These are phyloP conservation scores for Endoconidiophora polonica DNA, from an alignment of 2,329 filamentous ascomycete genomes.

Conservation along the genomic window DNA sequence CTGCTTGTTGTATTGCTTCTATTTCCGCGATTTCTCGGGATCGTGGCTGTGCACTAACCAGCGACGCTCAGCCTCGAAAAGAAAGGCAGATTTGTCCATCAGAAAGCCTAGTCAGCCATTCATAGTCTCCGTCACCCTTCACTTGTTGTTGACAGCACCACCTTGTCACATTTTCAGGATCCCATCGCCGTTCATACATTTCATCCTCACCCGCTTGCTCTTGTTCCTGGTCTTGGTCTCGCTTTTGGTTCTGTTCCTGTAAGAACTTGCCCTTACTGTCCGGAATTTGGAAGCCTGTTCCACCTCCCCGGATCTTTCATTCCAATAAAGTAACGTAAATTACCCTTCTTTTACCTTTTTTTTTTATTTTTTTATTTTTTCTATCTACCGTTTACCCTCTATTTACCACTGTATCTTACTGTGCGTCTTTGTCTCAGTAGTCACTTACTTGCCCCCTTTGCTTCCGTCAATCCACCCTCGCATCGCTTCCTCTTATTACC, in stretches of 20 bases:
- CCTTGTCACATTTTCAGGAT: too few species aligned
- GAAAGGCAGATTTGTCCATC: too few species aligned
- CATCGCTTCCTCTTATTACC: constrained; percentile 8
- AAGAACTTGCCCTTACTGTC: neutral
- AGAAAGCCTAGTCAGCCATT: too few species aligned
- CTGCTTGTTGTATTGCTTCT: too few species aligned
- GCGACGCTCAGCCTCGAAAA: too few species aligned
- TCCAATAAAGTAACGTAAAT: too few species aligned
- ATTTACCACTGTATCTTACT: neutral
- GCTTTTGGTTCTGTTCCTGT: neutral
- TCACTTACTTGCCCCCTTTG: neutral
- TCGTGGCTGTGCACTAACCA: too few species aligned
- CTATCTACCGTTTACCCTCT: neutral
- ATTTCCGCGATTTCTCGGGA: too few species aligned
- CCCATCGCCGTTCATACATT: too few species aligned
- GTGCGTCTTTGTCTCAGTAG: neutral
- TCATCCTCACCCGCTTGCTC: too few species aligned
- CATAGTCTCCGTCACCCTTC: too few species aligned
- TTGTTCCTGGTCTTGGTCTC: neutral
- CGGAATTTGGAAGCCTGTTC: constrained; percentile 6
- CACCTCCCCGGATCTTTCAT: neutral
- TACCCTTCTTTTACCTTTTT: neutral
- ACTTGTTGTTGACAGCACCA: too few species aligned
- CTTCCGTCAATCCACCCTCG: neutral
- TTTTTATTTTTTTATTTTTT: neutral